Base-by-base conservation (phyloP, 176 grass and related monocot genomes). In the Themeda triandra region DNA sequence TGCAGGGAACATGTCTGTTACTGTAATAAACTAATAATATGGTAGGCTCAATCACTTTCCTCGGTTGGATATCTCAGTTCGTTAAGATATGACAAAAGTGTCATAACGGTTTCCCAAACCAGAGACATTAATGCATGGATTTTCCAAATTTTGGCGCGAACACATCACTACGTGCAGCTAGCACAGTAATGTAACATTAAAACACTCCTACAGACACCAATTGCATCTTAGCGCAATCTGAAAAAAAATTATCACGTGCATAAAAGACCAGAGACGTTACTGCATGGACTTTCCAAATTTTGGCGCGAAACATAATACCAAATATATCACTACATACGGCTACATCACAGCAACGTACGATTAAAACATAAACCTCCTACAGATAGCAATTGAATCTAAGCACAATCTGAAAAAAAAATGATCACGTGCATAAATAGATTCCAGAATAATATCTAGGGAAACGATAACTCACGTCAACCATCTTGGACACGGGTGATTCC, bases 401-500 rank as follows among this genome's bases (percentile, higher is more conserved):
- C 62, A 29, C 27, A 13, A 29, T 29, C 4, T 29, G 5, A 25
- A 63, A 89, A 63, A 89, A 89, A 60, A 60, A 60, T 21, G 64
- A 15, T 59, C 6, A 7, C 4, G 58, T 18, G 65, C 32, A 6
- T 73, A 79, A n/a, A 69, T 41, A 46, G 36, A 36, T 66, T 73
- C 21, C 21, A 3, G 10, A 64, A 62, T 25, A 7, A 12, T 27
- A 58, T 44, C 33, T 23, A 44, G 1, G 10, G 44, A 84, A 80
- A 64, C 0, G 6, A 6, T 63, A 73, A 75, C 91, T 91, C 87
- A 99, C 97, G 15, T 99, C 97, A 41, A 90, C 81, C 78, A 94
- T 92, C 84, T 96, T 99, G 32, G 91, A 75, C 79, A 99, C 72
- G 0, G 84, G 84, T 19, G 92, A 99, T 82, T 99, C 97, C 67